Base-by-base conservation (phyloP, 345 rosid genomes). In the Murraya koenigii region DNA sequence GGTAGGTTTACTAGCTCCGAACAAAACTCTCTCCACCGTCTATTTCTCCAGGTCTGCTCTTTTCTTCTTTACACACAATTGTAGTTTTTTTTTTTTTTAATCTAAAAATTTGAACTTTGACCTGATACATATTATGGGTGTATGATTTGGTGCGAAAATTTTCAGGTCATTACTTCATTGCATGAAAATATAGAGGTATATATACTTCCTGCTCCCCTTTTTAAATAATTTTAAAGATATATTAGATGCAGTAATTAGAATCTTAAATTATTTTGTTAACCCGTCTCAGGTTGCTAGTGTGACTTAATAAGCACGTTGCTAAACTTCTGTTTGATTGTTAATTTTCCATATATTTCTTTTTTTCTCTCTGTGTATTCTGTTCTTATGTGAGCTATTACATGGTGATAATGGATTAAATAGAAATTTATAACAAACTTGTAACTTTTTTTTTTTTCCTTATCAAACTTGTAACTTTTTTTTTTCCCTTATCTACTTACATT, bases 101-200 rank as follows among this genome's bases (percentile, higher is more conserved):
- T 1, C 1, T n/a, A 28, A 56, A 66, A 59, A 35, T 10, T 69
- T n/a, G 35, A 33, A n/a, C 30, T 64, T 47, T 65, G 17, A 75
- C 32, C 22, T 41, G 8, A 38, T 61, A 44, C 49, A 44, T 44
- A 13, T 52, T 22, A 3, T 19, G 64, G 26, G 20, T 68, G 52
- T 44, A 23, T n/a, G 14, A 23, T 63, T 38, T 82, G 19, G 30
- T 26, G 15, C 69, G 54, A 41, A 80, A 75, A 22, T 65, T 83
- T 84, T 68, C 90, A 92, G 97, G 91, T 91, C 71, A 85, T 93
- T 78, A 83, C 88, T 49, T 87, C 89, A 75, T 84, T 93, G 92
- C 94, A 91, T 84, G 88, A 75, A 72, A 80, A 76, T 33, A 58
- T 87, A 72, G 89, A 87, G 97, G 97, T 93, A 87, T 47, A 68